Conservation (phyloP, 2,329 filamentous ascomycete genomes). For the Acrocalymma vagum region DNA sequence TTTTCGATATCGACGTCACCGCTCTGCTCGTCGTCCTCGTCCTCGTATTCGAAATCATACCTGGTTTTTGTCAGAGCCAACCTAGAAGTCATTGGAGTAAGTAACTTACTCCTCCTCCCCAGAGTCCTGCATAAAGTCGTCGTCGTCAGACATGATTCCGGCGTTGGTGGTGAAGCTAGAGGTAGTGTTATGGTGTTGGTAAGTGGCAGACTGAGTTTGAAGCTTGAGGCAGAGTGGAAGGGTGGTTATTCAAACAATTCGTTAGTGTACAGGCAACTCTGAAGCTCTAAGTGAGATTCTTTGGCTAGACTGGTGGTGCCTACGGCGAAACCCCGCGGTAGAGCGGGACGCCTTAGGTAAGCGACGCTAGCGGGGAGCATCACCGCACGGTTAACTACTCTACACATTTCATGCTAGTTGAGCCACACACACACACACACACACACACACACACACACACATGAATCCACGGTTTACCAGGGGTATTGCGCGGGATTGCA, state of each 20-base stretch:
- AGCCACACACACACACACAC: too few species aligned
- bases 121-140: slow-evolving; percentile 94
- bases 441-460: too few species aligned
- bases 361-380: slow-evolving; percentile 9
- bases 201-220: slow-evolving; percentile 5
- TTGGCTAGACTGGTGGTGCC: slow-evolving; percentile 25
- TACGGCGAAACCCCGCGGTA: slow-evolving; percentile 24
- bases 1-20: slow-evolving; percentile 97
- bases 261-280: slow-evolving; percentile 6
- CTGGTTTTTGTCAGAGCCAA: slow-evolving; percentile 53
- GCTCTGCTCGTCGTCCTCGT: slow-evolving; percentile 86
- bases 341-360: too few species aligned
- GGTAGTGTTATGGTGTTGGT: background rate
- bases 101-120: slow-evolving; percentile 79
- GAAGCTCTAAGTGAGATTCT: slow-evolving; percentile 18
- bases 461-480: too few species aligned
- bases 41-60: slow-evolving; percentile 98
- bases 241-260: background rate
- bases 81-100: background rate
- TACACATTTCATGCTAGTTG: too few species aligned
- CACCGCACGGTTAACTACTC: too few species aligned
- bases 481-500: too few species aligned
- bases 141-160: slow-evolving; percentile 77
- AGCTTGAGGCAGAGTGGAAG: slow-evolving; percentile 6
- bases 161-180: slow-evolving; percentile 12